phyloP scores from a whole-genome alignment of 2,329 filamentous ascomycete genomes.

The Apiospora phragmitis region DNA sequence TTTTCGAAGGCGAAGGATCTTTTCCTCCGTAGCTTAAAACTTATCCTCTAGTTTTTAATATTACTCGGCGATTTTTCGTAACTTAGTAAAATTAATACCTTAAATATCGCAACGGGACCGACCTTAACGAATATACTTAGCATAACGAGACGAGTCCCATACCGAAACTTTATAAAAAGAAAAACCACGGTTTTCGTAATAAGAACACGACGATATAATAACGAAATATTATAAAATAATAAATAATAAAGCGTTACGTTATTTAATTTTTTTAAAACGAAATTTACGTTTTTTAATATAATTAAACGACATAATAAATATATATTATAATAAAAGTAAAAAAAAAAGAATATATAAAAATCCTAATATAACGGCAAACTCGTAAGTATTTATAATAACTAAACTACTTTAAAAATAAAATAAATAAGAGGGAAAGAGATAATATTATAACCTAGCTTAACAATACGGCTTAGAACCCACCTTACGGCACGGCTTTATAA shows the following conservation, averaged over 20 bases:
- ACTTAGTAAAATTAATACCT: neutral
- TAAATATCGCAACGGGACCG: neutral
- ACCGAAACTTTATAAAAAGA: neutral
- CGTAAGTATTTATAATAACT: too few species aligned
- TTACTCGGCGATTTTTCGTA: neutral
- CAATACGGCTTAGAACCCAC: too few species aligned
- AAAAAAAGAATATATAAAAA: too few species aligned
- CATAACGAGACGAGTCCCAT: neutral
- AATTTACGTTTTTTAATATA: neutral
- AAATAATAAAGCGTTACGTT: neutral
- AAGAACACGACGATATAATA: neutral
- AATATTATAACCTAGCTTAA: too few species aligned
- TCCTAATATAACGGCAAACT: too few species aligned
- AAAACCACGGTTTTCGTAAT: neutral
- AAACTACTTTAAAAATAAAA: too few species aligned
- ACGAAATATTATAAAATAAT: neutral
- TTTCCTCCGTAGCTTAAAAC: neutral
- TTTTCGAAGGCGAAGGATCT: neutral
- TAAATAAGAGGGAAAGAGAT: too few species aligned
- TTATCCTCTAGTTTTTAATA: slow-evolving; percentile 5
- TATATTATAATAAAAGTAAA: too few species aligned
- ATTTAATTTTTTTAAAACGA: neutral
- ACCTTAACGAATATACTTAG: neutral
- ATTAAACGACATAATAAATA: neutral
- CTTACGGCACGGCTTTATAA: too few species aligned